These are phyloP conservation scores for Populus hybrid DNA, from an alignment of 441 rosid species.

Conservation along the genomic window DNA sequence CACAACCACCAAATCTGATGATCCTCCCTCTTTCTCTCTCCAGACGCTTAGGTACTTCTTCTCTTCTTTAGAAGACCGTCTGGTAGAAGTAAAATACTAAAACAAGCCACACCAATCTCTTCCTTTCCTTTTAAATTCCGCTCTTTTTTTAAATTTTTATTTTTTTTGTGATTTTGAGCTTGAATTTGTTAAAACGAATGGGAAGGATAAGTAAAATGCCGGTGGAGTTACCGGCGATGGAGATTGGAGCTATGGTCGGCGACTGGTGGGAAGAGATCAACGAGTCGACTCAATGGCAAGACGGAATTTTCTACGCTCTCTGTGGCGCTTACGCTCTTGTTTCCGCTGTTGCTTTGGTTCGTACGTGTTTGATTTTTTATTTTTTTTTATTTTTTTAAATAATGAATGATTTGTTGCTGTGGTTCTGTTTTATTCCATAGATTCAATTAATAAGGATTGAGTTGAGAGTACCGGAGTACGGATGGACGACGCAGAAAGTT, in stretches of 20 bases:
- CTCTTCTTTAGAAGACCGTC: constrained; percentile 21
- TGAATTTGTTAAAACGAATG: not conserved
- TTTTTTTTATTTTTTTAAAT: not conserved
- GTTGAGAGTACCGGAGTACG: constrained; percentile 90
- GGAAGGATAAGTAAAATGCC: not conserved
- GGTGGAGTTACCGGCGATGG: constrained; percentile 8
- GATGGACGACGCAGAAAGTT: constrained; percentile 94
- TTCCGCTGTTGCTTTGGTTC: constrained; percentile 71
- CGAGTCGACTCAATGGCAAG: constrained; percentile 69
- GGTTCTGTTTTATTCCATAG: constrained; percentile 33
- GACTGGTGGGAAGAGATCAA: constrained; percentile 55
- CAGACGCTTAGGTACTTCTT: constrained; percentile 34
- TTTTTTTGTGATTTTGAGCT: not conserved
- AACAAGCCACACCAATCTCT: not conserved
- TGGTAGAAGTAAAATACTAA: constrained; percentile 17
- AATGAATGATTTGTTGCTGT: not conserved
- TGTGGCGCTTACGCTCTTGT: constrained; percentile 82
- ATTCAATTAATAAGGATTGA: constrained; percentile 77
- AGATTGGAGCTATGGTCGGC: constrained; percentile 19
- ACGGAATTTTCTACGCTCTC: constrained; percentile 74
- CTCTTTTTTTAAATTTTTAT: not conserved
- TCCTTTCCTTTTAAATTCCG: not conserved
- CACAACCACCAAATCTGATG: constrained; percentile 11
- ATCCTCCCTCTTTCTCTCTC: not conserved
- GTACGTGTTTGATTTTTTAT: not conserved